phyloP scores from a whole-genome alignment of 1,284 basidiomycete species.

The Afroboletus lepidellus region DNA sequence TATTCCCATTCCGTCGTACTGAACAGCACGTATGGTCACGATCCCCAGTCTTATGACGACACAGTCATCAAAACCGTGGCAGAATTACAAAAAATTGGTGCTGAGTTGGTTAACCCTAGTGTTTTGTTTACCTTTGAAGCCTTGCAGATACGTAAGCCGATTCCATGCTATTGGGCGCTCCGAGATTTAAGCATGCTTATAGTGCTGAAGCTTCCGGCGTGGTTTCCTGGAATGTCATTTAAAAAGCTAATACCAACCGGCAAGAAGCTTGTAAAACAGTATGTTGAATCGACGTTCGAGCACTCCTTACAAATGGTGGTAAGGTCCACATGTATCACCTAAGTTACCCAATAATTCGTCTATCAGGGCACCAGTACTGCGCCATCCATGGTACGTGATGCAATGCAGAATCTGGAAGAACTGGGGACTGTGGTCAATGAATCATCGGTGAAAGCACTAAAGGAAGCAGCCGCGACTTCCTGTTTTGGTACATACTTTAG shows the following conservation, averaged over 20 bases:
- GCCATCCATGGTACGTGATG: slow-evolving; percentile 17
- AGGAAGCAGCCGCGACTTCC: slow-evolving; percentile 6
- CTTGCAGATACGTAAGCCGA: background rate
- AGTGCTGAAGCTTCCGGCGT: background rate
- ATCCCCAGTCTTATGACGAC: background rate
- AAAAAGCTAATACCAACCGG: background rate
- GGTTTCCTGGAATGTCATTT: background rate
- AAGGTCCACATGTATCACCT: background rate
- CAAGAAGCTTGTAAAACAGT: background rate
- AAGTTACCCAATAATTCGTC: background rate
- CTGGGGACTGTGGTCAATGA: background rate
- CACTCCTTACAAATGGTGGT: background rate
- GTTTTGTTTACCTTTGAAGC: background rate
- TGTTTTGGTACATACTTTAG: background rate
- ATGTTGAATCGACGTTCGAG: background rate
- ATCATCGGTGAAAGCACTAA: slow-evolving; percentile 8
- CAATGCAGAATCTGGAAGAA: slow-evolving; percentile 8
- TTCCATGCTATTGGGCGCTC: background rate
- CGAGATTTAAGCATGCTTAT: background rate
- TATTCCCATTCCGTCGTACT: background rate
- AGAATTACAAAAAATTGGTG: background rate
- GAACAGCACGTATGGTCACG: background rate
- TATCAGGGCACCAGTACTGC: background rate
- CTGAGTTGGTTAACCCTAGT: background rate
- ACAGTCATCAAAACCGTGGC: background rate